phyloP scores from a whole-genome alignment of 139 green algal species.

The Zygnema circumcarinatum region DNA sequence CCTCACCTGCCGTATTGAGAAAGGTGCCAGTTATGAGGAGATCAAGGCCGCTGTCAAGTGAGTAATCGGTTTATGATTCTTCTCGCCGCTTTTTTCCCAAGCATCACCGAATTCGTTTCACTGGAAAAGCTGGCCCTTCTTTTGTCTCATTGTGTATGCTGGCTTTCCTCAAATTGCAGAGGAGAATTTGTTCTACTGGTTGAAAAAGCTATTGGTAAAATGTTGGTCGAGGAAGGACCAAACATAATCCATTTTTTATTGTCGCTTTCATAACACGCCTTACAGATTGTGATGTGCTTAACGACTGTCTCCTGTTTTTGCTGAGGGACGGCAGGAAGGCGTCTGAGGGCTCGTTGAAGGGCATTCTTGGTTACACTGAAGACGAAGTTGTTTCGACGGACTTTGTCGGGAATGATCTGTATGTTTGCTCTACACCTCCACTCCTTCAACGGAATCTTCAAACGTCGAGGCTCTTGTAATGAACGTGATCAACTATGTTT shows the following conservation, averaged over 20 bases:
- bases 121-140: background rate
- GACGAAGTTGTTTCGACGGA: constrained; percentile 93
- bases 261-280: too few relatives aligned
- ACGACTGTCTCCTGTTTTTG: background rate
- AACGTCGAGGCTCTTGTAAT: background rate
- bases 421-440: background rate
- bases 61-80: constrained; percentile 10
- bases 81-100: background rate
- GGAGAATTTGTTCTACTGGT: too few relatives aligned
- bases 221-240: too few relatives aligned
- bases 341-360: constrained; percentile 80
- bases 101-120: background rate
- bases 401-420: constrained; percentile 80
- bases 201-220: too few relatives aligned
- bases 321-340: constrained; percentile 22
- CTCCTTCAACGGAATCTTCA: background rate
- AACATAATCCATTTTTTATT: too few relatives aligned
- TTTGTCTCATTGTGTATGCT: constrained; percentile 5
- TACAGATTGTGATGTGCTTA: too few relatives aligned
- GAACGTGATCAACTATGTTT: background rate
- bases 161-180: background rate
- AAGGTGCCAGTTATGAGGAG: constrained; percentile 89
- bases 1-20: constrained; percentile 88
- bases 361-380: constrained; percentile 90
- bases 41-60: constrained; percentile 78